These are phyloP conservation scores for Trametes cingulata DNA, from an alignment of 768 basidiomycete genomes.

Conservation along the genomic window DNA sequence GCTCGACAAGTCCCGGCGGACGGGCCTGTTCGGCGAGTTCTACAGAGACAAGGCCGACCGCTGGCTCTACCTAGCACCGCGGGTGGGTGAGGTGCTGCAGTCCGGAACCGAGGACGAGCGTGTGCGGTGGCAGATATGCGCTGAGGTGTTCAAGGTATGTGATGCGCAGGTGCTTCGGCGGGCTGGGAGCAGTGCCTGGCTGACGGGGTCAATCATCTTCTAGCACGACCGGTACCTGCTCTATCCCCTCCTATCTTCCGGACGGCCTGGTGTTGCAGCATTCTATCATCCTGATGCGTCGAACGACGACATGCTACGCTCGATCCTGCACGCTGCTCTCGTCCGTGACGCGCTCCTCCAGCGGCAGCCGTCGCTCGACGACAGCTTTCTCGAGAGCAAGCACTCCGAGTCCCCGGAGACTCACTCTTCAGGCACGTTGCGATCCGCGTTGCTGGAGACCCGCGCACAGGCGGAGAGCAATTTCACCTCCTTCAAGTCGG, in stretches of 20 bases:
- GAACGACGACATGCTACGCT: slow-evolving; percentile 27
- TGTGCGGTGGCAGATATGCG: slow-evolving; percentile 24
- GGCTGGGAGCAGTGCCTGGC: background rate
- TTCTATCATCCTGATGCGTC: slow-evolving; percentile 29
- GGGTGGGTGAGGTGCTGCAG: slow-evolving; percentile 24
- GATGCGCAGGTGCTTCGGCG: background rate
- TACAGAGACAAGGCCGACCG: slow-evolving; percentile 25
- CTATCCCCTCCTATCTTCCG: slow-evolving; percentile 17
- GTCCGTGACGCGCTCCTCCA: slow-evolving; percentile 7
- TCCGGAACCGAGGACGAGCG: slow-evolving; percentile 17
- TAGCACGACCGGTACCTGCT: slow-evolving; percentile 30
- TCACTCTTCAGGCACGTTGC: background rate
- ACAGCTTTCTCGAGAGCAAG: background rate
- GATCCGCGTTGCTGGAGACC: slow-evolving; percentile 13
- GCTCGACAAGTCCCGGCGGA: slow-evolving; percentile 18
- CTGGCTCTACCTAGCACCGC: slow-evolving; percentile 25
- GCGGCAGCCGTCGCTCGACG: background rate
- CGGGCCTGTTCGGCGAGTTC: slow-evolving; percentile 32
- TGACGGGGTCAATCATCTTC: background rate
- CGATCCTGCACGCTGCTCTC: slow-evolving; percentile 28
- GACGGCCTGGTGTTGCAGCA: slow-evolving; percentile 14
- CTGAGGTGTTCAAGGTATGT: slow-evolving; percentile 28
- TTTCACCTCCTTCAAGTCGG: slow-evolving; percentile 23
- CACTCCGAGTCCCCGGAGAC: background rate
- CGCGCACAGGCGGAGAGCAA: slow-evolving; percentile 16